A percentile compares a stretch with the other conserved stretches of the same genome.
Conservation (phyloP, 495 filamentous ascomycete genomes). For the Xanthoparmelia taractica region DNA sequence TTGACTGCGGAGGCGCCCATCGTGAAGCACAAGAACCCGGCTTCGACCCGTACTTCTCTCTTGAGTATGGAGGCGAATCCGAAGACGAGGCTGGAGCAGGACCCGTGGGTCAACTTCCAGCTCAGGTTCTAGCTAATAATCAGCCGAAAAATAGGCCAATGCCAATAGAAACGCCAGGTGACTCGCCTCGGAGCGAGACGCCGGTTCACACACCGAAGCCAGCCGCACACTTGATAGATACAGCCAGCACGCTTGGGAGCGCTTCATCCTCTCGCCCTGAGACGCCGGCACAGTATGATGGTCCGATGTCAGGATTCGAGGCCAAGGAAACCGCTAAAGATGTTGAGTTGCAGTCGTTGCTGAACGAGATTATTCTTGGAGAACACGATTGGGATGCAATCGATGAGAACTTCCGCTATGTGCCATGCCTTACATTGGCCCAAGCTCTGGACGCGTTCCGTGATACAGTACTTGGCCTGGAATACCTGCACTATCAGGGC, state of each 20-base stretch:
- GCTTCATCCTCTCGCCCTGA: slow-evolving; percentile 22
- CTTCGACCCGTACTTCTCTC: slow-evolving; percentile 51
- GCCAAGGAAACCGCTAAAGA: slow-evolving; percentile 35
- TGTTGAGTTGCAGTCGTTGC: slow-evolving; percentile 31
- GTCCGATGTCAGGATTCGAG: slow-evolving; percentile 69
- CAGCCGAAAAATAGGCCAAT: slow-evolving; percentile 2
- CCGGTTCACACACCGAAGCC: slow-evolving; percentile 21
- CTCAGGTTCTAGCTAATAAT: slow-evolving; percentile 26
- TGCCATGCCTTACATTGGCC: slow-evolving; percentile 81
- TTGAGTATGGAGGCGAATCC: slow-evolving; percentile 68
- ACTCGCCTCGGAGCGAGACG: slow-evolving; percentile 17
- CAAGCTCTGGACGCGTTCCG: slow-evolving; percentile 82
- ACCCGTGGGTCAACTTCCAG: slow-evolving; percentile 36
- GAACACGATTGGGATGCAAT: slow-evolving; percentile 41
- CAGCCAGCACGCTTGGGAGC: neutral
- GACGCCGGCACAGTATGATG: slow-evolving; percentile 44
- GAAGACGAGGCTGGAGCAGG: slow-evolving; percentile 44
- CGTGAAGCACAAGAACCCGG: neutral
- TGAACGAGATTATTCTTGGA: slow-evolving; percentile 48
- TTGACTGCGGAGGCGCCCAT: neutral
- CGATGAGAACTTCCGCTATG: slow-evolving; percentile 78
- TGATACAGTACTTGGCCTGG: slow-evolving; percentile 86
- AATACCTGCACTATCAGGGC: slow-evolving; percentile 93
- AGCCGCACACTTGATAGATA: neutral
- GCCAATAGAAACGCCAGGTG: slow-evolving; percentile 4